A percentile compares a stretch with the other conserved stretches of the same genome.
phyloP scores from a whole-genome alignment of 169 alveolate genomes.

The Amoebophrya sp. region DNA sequence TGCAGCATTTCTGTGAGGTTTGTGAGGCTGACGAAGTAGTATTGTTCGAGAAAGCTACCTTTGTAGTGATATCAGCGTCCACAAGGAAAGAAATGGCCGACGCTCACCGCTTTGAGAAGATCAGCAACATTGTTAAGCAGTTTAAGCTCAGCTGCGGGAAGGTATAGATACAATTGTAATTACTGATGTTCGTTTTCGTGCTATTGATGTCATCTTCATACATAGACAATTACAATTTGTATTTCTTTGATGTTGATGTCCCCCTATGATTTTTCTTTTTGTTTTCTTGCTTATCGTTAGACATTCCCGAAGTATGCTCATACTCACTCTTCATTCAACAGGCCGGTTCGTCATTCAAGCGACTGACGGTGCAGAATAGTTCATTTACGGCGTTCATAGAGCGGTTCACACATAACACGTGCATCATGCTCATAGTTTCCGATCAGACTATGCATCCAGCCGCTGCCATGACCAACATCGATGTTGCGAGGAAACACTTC shows the following conservation, averaged over 20 bases:
- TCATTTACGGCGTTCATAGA: not conserved
- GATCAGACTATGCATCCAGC: not conserved
- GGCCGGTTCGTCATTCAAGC: not conserved
- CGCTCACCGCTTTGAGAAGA: conserved; percentile 80
- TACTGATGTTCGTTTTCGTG: too few species aligned
- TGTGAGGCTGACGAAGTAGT: conserved; percentile 83
- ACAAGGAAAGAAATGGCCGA: conserved; percentile 58
- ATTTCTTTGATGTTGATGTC: too few species aligned
- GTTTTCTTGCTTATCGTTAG: too few species aligned
- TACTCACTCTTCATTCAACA: too few species aligned
- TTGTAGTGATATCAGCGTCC: conserved; percentile 72
- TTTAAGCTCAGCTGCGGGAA: not conserved
- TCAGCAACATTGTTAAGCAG: conserved; percentile 81
- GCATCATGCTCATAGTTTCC: not conserved
- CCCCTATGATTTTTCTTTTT: too few species aligned
- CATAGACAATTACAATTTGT: too few species aligned
- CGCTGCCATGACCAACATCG: not conserved
- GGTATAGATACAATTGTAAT: too few species aligned
- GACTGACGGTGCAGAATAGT: not conserved
- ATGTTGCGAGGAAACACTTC: not conserved
- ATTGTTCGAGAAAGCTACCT: conserved; percentile 84
- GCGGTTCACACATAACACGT: not conserved
- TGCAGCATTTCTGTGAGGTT: conserved; percentile 64
- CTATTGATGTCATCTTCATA: too few species aligned
- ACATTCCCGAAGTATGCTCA: too few species aligned